Evolutionary conservation across 352 stramenopile genomes (phyloP).

Genomic region (Globisporangium iwayamae): DNA sequence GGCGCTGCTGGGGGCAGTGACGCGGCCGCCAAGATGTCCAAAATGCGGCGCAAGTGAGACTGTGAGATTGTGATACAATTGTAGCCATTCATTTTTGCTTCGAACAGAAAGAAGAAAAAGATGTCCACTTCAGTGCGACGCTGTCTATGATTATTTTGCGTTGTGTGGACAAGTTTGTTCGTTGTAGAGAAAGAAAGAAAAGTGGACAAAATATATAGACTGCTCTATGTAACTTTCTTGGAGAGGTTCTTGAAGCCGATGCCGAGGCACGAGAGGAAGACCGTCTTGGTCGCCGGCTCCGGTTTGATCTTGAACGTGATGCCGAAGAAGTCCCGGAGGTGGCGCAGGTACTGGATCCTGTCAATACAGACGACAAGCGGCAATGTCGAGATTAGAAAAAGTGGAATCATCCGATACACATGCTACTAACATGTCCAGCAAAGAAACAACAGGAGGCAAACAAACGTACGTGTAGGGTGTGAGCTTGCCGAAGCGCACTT

Average conservation of each 20-base stretch:
- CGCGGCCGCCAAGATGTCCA: slow-evolving; percentile 39
- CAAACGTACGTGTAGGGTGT: slow-evolving; percentile 73
- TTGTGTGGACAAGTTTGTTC: not conserved
- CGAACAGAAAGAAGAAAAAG: not conserved
- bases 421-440: not conserved
- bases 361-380: not conserved
- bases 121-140: not conserved
- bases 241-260: slow-evolving; percentile 95
- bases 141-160: not conserved
- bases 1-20: slow-evolving; percentile 54
- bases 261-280: slow-evolving; percentile 93
- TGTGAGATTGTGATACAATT: slow-evolving; percentile 14
- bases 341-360: slow-evolving; percentile 86
- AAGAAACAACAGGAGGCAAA: not conserved
- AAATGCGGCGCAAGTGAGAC: slow-evolving; percentile 58
- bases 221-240: slow-evolving; percentile 91
- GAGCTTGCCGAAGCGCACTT: slow-evolving; percentile 88
- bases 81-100: not conserved
- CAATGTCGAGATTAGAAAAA: not conserved
- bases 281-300: slow-evolving; percentile 83
- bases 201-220: slow-evolving; percentile 2
- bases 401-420: not conserved
- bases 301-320: slow-evolving; percentile 93
- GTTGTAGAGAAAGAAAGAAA: not conserved
- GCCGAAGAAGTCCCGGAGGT: slow-evolving; percentile 91